These are phyloP conservation scores for Phialemonium atrogriseum DNA, from an alignment of 2,329 filamentous ascomycete genomes.

Conservation along the genomic window DNA sequence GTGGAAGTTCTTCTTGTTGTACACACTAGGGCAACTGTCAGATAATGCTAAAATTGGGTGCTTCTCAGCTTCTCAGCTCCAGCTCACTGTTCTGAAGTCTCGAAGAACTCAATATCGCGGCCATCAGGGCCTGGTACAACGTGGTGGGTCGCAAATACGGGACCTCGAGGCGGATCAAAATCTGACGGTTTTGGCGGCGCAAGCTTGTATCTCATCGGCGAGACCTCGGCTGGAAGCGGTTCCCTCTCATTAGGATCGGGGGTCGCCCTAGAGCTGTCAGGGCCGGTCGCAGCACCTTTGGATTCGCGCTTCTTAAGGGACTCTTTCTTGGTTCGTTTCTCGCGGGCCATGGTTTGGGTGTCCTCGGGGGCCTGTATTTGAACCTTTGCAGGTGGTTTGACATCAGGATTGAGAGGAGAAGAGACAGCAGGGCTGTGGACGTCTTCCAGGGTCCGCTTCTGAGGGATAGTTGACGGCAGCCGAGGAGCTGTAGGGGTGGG, in stretches of 20 bases:
- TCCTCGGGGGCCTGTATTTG: constrained; percentile 24
- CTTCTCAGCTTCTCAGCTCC: too few species aligned
- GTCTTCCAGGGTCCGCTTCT: constrained; percentile 61
- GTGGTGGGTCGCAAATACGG: constrained; percentile 49
- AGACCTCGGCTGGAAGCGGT: constrained; percentile 31
- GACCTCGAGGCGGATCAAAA: constrained; percentile 50
- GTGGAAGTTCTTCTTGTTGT: constrained; percentile 67
- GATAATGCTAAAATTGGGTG: neutral
- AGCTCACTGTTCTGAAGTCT: constrained; percentile 58
- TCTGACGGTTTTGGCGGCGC: constrained; percentile 55
- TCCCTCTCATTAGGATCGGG: constrained; percentile 46
- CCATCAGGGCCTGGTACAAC: constrained; percentile 41
- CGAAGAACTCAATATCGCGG: constrained; percentile 47
- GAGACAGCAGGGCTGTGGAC: constrained; percentile 62
- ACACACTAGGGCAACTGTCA: constrained; percentile 33
- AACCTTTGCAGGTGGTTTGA: constrained; percentile 24
- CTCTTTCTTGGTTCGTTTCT: constrained; percentile 56
- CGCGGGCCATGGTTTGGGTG: constrained; percentile 29
- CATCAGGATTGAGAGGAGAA: constrained; percentile 66
- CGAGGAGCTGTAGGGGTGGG: constrained; percentile 9
- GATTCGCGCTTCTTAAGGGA: constrained; percentile 61
- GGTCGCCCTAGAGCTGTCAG: constrained; percentile 44
- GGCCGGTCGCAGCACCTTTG: constrained; percentile 36
- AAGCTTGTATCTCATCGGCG: constrained; percentile 54
- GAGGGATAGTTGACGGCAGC: constrained; percentile 42